Evolutionary conservation across 129 eudicot genomes (phyloP).

Genomic region (Rutidosis leptorrhynchoides): DNA sequence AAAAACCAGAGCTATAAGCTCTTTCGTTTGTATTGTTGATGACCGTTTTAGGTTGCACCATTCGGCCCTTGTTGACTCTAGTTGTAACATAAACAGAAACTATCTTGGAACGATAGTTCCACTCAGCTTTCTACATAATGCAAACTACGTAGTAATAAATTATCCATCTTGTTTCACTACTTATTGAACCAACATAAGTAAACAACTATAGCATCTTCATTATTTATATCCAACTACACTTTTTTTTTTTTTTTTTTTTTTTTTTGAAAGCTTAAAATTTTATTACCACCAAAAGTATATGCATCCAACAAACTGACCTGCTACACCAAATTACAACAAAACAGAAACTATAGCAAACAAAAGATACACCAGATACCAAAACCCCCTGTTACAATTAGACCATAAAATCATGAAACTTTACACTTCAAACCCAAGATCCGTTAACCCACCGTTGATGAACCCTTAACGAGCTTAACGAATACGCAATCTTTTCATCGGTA

Average conservation of each 20-base stretch:
- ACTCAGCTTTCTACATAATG: background rate
- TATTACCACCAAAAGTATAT: too few relatives aligned
- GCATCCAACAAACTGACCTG: too few relatives aligned
- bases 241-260: too few relatives aligned
- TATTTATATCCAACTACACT: background rate
- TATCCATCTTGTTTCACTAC: conserved; percentile 2
- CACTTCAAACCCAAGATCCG: conserved; percentile 38
- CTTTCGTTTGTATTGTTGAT: conserved; percentile 6
- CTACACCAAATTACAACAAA: too few relatives aligned
- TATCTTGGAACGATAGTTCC: conserved; percentile 22
- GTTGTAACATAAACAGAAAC: background rate
- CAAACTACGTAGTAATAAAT: conserved; percentile 1
- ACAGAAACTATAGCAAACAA: too few relatives aligned
- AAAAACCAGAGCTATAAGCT: background rate
- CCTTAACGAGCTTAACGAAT: conserved; percentile 29
- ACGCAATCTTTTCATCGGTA: conserved; percentile 32
- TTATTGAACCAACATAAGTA: too few relatives aligned
- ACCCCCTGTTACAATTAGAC: too few relatives aligned
- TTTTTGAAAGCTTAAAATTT: too few relatives aligned
- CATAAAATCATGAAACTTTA: background rate
- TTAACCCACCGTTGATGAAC: conserved; percentile 52
- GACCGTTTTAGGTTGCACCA: background rate
- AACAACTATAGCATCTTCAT: too few relatives aligned
- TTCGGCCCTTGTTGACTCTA: background rate
- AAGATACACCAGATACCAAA: too few relatives aligned